Evolutionary conservation across 345 rosid genomes (phyloP).

Genomic region (Ceriops zippeliana): DNA sequence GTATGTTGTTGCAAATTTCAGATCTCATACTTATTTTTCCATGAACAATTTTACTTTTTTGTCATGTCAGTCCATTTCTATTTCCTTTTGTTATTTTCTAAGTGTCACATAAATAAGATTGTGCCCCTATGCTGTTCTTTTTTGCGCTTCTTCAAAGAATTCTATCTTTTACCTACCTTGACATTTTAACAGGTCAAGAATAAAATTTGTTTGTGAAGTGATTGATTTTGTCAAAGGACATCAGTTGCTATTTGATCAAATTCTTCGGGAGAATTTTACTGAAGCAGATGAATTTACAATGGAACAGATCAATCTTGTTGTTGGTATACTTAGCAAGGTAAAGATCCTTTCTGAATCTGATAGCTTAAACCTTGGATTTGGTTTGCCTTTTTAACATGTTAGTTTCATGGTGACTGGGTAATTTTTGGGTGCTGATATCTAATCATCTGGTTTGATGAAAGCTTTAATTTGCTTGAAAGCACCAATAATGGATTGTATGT

Average conservation of each 20-base stretch:
- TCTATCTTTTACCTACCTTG: background rate
- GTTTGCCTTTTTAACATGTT: background rate
- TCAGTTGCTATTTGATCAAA: slow-evolving; percentile 72
- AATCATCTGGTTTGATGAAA: background rate
- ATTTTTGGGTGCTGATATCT: slow-evolving; percentile 9
- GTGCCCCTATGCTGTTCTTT: background rate
- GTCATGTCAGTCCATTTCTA: too few relatives aligned
- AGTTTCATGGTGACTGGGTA: background rate
- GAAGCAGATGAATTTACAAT: slow-evolving; percentile 63
- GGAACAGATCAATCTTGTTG: slow-evolving; percentile 90
- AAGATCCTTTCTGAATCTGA: background rate
- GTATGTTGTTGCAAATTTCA: too few relatives aligned
- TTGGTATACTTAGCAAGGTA: slow-evolving; percentile 89
- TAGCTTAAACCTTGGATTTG: background rate
- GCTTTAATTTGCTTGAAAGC: background rate
- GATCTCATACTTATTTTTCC: too few relatives aligned
- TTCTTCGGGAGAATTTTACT: slow-evolving; percentile 67
- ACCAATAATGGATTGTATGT: background rate
- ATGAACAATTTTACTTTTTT: too few relatives aligned
- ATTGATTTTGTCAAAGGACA: slow-evolving; percentile 76
- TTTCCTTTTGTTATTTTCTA: too few relatives aligned
- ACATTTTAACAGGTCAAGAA: slow-evolving; percentile 62
- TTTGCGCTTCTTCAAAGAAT: background rate
- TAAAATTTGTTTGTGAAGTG: slow-evolving; percentile 83
- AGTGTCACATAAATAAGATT: too few relatives aligned